These are phyloP conservation scores for Lantana camara DNA, from an alignment of 257 asterid genomes.

Conservation along the genomic window DNA sequence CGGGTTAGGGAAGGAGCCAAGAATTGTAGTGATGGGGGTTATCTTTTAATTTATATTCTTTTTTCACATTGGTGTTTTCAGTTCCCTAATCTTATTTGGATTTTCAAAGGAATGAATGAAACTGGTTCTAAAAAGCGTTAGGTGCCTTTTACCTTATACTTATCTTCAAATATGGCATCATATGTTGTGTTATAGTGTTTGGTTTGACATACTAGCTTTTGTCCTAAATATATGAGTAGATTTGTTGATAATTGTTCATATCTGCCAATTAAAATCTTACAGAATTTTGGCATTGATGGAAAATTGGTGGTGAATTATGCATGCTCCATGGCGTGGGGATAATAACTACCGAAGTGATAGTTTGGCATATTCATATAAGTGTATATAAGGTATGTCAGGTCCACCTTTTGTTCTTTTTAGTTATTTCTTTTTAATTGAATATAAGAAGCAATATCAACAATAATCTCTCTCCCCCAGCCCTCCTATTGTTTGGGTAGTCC, in stretches of 20 bases:
- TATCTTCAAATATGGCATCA: too few species aligned
- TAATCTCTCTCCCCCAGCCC: too few species aligned
- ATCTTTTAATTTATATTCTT: too few species aligned
- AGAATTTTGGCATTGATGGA: slow-evolving; percentile 94
- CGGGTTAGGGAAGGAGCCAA: too few species aligned
- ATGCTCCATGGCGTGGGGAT: slow-evolving; percentile 99
- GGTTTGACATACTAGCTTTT: background rate
- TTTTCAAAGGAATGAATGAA: too few species aligned
- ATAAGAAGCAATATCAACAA: too few species aligned
- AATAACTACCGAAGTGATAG: slow-evolving; percentile 29
- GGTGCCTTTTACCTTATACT: background rate
- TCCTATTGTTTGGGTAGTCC: background rate
- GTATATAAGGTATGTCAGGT: slow-evolving; percentile 27
- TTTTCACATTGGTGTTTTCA: too few species aligned
- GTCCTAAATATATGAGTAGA: slow-evolving; percentile 10
- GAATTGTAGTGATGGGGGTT: too few species aligned
- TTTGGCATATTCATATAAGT: slow-evolving; percentile 19
- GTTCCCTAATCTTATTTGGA: too few species aligned
- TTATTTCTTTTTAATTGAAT: too few species aligned
- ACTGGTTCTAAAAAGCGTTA: background rate
- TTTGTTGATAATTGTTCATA: slow-evolving; percentile 12
- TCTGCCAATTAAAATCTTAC: slow-evolving; percentile 32
- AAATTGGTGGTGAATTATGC: slow-evolving; percentile 93
- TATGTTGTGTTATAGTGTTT: background rate
- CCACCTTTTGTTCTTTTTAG: background rate